Base-by-base conservation (phyloP, 2,329 filamentous ascomycete species). In the Aphanoascus verrucosus region DNA sequence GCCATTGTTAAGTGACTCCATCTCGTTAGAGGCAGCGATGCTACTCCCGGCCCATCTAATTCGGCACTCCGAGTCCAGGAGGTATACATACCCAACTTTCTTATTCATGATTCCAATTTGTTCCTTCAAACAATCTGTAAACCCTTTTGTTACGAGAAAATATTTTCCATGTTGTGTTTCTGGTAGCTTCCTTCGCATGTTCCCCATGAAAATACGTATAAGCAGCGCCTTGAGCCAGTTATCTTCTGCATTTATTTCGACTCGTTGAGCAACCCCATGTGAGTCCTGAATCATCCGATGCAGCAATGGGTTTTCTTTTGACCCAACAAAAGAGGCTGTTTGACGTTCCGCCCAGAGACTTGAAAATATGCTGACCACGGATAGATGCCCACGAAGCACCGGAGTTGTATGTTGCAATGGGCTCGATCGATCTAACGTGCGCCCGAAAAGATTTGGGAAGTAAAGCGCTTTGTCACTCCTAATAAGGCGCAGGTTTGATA, bases 81-180 rank as follows among this genome's bases (percentile, higher is more conserved):
- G 76, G 69, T 95, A 98, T 3, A 90, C 85, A 71, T 96, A 97
- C 37, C 90, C 91, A 34, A 96, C 91, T 70, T 90, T 94, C 60
- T 82, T 83, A 70, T 98, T 98, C 65, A 94, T 73, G 65, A 94
- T 68, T 4, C 80, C 81, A 62, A 84, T 77, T 3, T 77, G 74
- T 62, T 82, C 78, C 59, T 77, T 74, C 40, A 83, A 71, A 15
- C 72, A 67, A 47, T 81, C 77, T 12, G 69, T 74, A 19, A 84
- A 70, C 1, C 80, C 80, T 56, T 73, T 77, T 55, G 75, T 71
- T 15, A 84, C 74, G 53, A 83, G 67, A 62, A 84, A 84, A 61
- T 82, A 83, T 54, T 72, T 72, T 19, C 67, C 69, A 68, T 81
- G 79, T 53, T 80, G 74, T 56, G 77, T 70, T 58, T 70, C 61